Evolutionary conservation across 169 alveolate genomes (phyloP), one percentile per base, ranked within the genome.

Genomic region (Plasmodium vinckei): DNA sequence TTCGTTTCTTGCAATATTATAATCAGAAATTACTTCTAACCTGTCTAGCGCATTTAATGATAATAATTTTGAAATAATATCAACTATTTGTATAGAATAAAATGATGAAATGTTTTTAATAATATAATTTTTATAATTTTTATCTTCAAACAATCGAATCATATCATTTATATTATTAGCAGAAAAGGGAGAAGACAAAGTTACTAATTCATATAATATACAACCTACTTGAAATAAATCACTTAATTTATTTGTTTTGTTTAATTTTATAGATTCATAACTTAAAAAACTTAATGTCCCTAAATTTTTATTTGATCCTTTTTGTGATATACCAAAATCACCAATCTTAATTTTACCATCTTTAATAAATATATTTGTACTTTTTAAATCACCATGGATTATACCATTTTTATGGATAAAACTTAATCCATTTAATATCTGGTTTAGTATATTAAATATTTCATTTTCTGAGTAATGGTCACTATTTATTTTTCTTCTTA

Each of bases 301-400:
- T 63, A 75, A 61, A 13, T 75, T 75, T 21, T 75, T 49, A 75
- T 75, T 75, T 75, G 88, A 61, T 54, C 75, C 73, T 75, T 61
- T 47, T 75, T 75, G 75, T 56, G 97, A 94, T 46, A 94, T 94
- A 4, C 97, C 97, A 61, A 94, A 94, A 73, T 94, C 97, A 19
- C 97, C 97, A 51, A 94, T 73, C 79, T 94, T 94, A 19, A 94
- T 90, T 65, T 84, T 67, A 46, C 94, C 94, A 21, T 91, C 89
- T 72, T 94, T 93, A 42, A 94, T 84, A 87, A 94, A 94, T 44
- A 94, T 94, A 92, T 94, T 94, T 27, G 96, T 92, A 19, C 96
- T 96, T 65, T 94, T 94, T 67, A 94, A 79, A 65, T 94, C 97
- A 23, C 97, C 95, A 87, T 94, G 97, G 19, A 94, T 94, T 44